Percentiles rank a stretch among this genome's conserved stretches.
These are phyloP conservation scores for Microsporum ferrugineum DNA, from an alignment of 2,329 filamentous ascomycete genomes.

Conservation along the genomic window DNA sequence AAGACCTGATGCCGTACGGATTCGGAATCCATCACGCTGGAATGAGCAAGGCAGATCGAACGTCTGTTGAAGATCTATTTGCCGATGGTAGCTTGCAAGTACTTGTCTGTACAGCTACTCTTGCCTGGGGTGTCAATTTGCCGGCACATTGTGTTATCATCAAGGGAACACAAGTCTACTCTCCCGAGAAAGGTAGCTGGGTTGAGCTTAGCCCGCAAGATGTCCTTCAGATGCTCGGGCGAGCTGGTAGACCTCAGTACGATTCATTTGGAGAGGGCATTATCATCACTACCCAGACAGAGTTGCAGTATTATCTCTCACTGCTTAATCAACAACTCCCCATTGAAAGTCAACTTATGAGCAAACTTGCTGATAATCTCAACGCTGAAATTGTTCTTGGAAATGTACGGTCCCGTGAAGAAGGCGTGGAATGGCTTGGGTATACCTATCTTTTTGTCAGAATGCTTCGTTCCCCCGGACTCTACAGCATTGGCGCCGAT, in stretches of 20 bases:
- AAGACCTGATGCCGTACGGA: constrained; percentile 88
- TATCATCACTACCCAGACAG: constrained; percentile 89
- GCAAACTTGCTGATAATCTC: constrained; percentile 84
- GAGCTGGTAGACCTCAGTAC: constrained; percentile 90
- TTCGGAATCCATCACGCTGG: constrained; percentile 98
- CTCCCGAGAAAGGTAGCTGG: constrained; percentile 96
- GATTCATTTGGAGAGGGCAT: constrained; percentile 98
- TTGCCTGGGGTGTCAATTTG: constrained; percentile 97
- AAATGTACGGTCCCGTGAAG: constrained; percentile 80
- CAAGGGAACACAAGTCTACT: constrained; percentile 96
- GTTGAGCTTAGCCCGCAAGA: constrained; percentile 95
- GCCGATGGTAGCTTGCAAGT: constrained; percentile 85
- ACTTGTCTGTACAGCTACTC: constrained; percentile 90
- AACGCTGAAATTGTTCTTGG: constrained; percentile 94
- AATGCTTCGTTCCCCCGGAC: constrained; percentile 86
- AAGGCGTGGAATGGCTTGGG: constrained; percentile 97
- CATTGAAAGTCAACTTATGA: constrained; percentile 92
- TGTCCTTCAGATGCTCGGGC: constrained; percentile 95
- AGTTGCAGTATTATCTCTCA: constrained; percentile 95
- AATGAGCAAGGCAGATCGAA: constrained; percentile 90
- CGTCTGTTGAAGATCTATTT: constrained; percentile 89
- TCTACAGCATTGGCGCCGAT: constrained; percentile 92
- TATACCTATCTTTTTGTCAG: constrained; percentile 97
- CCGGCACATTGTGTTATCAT: constrained; percentile 97
- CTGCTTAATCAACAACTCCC: constrained; percentile 93